These are phyloP conservation scores for Andalucia godoyi DNA, from an alignment of 78 protist species.

Conservation along the genomic window DNA sequence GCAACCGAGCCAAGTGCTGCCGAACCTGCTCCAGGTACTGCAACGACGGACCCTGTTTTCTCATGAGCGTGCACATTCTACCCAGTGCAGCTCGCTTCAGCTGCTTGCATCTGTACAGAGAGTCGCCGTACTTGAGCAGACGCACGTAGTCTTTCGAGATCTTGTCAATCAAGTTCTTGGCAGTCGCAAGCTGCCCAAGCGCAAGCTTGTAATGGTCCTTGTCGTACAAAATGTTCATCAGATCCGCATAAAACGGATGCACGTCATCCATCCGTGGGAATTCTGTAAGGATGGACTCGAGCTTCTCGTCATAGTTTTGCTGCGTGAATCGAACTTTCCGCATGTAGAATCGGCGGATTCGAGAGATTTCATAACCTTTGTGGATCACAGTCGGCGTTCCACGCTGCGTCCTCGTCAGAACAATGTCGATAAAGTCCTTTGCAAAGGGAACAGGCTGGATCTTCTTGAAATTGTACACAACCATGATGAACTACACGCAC, in stretches of 20 bases:
- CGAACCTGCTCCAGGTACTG: constrained; percentile 97
- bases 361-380: constrained; percentile 68
- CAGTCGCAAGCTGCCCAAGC: constrained; percentile 85
- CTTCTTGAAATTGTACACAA: constrained; percentile 82
- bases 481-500: too few species aligned
- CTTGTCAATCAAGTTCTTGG: constrained; percentile 64
- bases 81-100: constrained; percentile 99
- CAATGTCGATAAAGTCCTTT: constrained; percentile 90
- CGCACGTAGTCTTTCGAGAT: constrained; percentile 88
- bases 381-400: constrained; percentile 98
- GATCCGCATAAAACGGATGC: constrained; percentile 98
- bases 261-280: constrained; percentile 97
- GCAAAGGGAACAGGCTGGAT: constrained; percentile 88
- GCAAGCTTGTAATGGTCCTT: constrained; percentile 99
- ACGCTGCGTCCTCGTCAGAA: constrained; percentile 89
- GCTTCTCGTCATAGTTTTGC: constrained; percentile 73
- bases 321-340: constrained; percentile 92
- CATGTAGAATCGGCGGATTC: constrained; percentile 91
- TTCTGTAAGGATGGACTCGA: constrained; percentile 74
- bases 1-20: constrained; percentile 96
- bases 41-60: constrained; percentile 54
- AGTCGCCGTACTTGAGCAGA: constrained; percentile 96
- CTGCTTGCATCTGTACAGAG: constrained; percentile 95
- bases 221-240: constrained; percentile 97
- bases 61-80: constrained; percentile 93